Evolutionary conservation across 1,284 basidiomycete genomes (phyloP).

Genomic region (Sanghuangporus weigelae): DNA sequence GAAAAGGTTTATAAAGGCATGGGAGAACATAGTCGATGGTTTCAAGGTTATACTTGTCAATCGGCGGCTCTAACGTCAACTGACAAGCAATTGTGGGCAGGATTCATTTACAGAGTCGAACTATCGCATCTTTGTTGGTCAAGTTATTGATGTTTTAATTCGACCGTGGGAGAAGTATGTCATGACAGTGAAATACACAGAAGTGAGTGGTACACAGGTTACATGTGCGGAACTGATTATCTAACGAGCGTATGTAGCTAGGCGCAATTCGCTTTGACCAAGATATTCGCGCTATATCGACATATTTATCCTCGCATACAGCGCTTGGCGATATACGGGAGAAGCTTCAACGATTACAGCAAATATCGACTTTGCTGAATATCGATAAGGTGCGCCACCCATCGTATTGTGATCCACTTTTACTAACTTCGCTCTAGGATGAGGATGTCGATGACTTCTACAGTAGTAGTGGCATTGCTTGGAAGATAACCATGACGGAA

Average conservation of each 20-base stretch:
- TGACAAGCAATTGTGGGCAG: constrained; percentile 32
- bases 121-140: constrained; percentile 79
- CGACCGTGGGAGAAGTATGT: constrained; percentile 93
- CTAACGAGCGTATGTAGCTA: constrained; percentile 45
- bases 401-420: neutral
- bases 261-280: constrained; percentile 97
- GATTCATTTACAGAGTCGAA: constrained; percentile 84
- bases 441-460: constrained; percentile 92
- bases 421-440: constrained; percentile 45
- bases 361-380: constrained; percentile 90
- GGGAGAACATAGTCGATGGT: constrained; percentile 80
- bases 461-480: constrained; percentile 85
- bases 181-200: constrained; percentile 79
- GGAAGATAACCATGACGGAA: constrained; percentile 78
- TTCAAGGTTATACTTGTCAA: constrained; percentile 56
- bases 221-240: neutral
- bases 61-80: neutral
- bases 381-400: constrained; percentile 66
- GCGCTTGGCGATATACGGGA: constrained; percentile 85
- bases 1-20: constrained; percentile 84
- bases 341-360: constrained; percentile 88
- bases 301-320: constrained; percentile 82
- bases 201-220: constrained; percentile 41
- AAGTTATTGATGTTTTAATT: constrained; percentile 82
- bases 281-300: constrained; percentile 81